A percentile compares a stretch with the other conserved stretches of the same genome.
phyloP scores from a whole-genome alignment of 2,329 filamentous ascomycete species.

The Penicillium crustosum region DNA sequence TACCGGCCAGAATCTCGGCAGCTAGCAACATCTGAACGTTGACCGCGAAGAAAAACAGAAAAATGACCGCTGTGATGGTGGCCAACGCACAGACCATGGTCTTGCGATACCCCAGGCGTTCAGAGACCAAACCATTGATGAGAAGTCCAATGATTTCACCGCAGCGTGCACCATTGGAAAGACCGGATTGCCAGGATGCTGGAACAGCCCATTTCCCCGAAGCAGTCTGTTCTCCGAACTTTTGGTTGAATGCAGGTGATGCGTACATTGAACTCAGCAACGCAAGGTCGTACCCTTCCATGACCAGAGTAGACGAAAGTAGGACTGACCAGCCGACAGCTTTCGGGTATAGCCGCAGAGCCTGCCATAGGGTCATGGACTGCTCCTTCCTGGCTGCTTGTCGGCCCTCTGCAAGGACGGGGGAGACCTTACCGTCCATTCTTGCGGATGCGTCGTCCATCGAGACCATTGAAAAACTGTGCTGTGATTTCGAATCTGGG shows the following conservation, averaged over 20 bases:
- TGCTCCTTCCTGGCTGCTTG: constrained; percentile 37
- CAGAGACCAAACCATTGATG: constrained; percentile 30
- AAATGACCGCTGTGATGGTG: constrained; percentile 45
- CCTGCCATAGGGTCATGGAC: constrained; percentile 37
- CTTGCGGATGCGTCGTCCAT: neutral
- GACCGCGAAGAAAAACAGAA: constrained; percentile 50
- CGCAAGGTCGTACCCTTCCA: constrained; percentile 45
- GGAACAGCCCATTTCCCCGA: constrained; percentile 27
- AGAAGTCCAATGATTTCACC: constrained; percentile 32
- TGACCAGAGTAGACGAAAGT: constrained; percentile 39
- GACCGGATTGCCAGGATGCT: constrained; percentile 35
- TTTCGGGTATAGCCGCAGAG: constrained; percentile 32
- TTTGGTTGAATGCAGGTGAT: constrained; percentile 32
- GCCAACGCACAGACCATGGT: constrained; percentile 38
- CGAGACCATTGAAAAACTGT: neutral
- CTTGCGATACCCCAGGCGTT: constrained; percentile 31
- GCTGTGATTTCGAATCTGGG: neutral
- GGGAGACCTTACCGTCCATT: constrained; percentile 5
- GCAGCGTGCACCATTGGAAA: constrained; percentile 25
- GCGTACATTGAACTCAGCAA: constrained; percentile 39
- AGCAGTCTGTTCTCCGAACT: constrained; percentile 27
- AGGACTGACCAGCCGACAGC: constrained; percentile 41
- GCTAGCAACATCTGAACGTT: constrained; percentile 45
- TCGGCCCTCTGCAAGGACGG: constrained; percentile 20
- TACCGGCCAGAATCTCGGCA: constrained; percentile 50